A percentile compares a stretch with the other conserved stretches of the same genome.
Evolutionary conservation across 1,139 yeast genomes (phyloP).

Genomic region (Suhomyces kunorum): DNA sequence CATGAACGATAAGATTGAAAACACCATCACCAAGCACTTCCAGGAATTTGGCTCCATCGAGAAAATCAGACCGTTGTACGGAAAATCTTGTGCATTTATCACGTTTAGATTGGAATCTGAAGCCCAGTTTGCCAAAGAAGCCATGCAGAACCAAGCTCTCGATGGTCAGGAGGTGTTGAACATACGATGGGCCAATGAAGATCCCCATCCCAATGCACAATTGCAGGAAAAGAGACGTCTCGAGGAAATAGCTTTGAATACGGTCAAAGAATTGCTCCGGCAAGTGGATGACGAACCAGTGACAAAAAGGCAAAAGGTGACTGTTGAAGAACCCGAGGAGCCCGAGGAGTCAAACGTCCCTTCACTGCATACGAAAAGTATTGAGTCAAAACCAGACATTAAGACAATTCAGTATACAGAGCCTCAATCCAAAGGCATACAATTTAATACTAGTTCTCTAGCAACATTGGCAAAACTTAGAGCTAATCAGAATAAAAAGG

Average conservation of each 20-base stretch:
- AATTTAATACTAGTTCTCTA: slow-evolving; percentile 5
- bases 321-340: slow-evolving; percentile 10
- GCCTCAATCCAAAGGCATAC: slow-evolving; percentile 2
- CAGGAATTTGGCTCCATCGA: slow-evolving; percentile 80
- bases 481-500: slow-evolving; percentile 3
- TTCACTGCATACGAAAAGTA: background rate
- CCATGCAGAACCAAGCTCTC: slow-evolving; percentile 80
- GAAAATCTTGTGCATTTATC: slow-evolving; percentile 76
- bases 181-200: slow-evolving; percentile 89
- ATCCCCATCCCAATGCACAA: slow-evolving; percentile 74
- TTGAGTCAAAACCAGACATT: background rate
- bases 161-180: slow-evolving; percentile 62
- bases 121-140: slow-evolving; percentile 95
- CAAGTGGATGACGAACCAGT: slow-evolving; percentile 8
- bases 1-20: slow-evolving; percentile 31
- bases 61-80: slow-evolving; percentile 59
- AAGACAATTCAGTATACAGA: background rate
- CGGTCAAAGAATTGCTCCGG: slow-evolving; percentile 33
- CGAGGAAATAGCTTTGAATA: slow-evolving; percentile 38
- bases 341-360: background rate
- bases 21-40: slow-evolving; percentile 50
- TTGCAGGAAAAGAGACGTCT: slow-evolving; percentile 46
- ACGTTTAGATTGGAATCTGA: slow-evolving; percentile 65
- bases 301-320: slow-evolving; percentile 7
- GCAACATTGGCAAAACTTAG: slow-evolving; percentile 6